Conservation (phyloP, 1,284 basidiomycete species). For the Sporisorium exsertum region DNA sequence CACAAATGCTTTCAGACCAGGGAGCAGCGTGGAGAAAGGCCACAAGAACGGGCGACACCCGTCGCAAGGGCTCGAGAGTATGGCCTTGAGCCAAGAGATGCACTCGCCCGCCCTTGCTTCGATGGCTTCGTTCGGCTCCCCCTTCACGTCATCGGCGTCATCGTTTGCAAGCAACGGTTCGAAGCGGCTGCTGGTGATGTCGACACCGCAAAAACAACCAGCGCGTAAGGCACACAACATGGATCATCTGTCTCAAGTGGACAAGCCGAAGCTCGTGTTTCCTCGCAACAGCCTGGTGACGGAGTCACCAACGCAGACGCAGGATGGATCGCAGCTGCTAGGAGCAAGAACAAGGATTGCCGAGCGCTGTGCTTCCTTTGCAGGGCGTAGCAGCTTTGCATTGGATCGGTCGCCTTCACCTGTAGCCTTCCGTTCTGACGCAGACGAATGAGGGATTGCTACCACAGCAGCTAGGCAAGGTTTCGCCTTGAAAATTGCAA, state of each 20-base stretch:
- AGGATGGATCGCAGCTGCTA: constrained; percentile 8
- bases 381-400: constrained; percentile 18
- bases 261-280: constrained; percentile 27
- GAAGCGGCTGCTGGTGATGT: constrained; percentile 36
- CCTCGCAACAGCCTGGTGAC: constrained; percentile 30
- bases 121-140: constrained; percentile 11
- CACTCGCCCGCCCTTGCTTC: constrained; percentile 10
- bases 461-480: too few relatives aligned
- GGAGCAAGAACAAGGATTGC: constrained; percentile 8
- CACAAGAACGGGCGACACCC: neutral
- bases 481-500: too few relatives aligned
- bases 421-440: constrained; percentile 20
- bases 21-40: neutral
- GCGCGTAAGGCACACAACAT: constrained; percentile 10
- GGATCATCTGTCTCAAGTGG: constrained; percentile 10
- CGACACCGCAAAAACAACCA: constrained; percentile 36
- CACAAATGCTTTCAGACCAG: neutral
- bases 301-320: constrained; percentile 34
- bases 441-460: constrained; percentile 12
- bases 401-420: constrained; percentile 32
- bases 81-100: neutral
- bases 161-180: constrained; percentile 4
- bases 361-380: constrained; percentile 29
- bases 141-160: neutral
- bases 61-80: constrained; percentile 8